Evolutionary conservation across 2,329 filamentous ascomycete species (phyloP).

Genomic region (Talaromyces sp.): DNA sequence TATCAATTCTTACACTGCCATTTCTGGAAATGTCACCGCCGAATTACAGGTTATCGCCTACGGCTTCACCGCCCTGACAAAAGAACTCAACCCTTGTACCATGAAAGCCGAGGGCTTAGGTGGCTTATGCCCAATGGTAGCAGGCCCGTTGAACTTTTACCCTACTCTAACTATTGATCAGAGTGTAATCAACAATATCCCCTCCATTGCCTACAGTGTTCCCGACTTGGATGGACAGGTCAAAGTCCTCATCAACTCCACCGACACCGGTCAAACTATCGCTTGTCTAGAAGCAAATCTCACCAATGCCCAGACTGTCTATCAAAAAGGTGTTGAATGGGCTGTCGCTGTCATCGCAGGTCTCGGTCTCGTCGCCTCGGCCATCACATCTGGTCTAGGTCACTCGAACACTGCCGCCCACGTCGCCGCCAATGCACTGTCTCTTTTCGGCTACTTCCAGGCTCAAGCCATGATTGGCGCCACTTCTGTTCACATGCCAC

Average conservation of each 20-base stretch:
- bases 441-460: slow-evolving; percentile 94
- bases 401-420: slow-evolving; percentile 93
- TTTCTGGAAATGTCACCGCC: slow-evolving; percentile 75
- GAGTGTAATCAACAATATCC: slow-evolving; percentile 60
- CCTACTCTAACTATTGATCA: slow-evolving; percentile 61
- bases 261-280: slow-evolving; percentile 57
- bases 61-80: slow-evolving; percentile 65
- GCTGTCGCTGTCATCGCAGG: slow-evolving; percentile 81
- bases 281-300: slow-evolving; percentile 84
- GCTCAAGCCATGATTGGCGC: slow-evolving; percentile 87
- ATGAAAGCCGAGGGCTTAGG: slow-evolving; percentile 45
- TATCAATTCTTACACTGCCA: slow-evolving; percentile 75
- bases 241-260: slow-evolving; percentile 72
- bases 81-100: slow-evolving; percentile 70
- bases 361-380: slow-evolving; percentile 75
- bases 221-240: slow-evolving; percentile 88
- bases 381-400: slow-evolving; percentile 80
- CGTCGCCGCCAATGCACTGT: slow-evolving; percentile 86
- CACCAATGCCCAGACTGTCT: slow-evolving; percentile 88
- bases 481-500: slow-evolving; percentile 72
- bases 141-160: slow-evolving; percentile 71
- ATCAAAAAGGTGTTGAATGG: slow-evolving; percentile 86
- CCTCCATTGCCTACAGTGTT: slow-evolving; percentile 80
- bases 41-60: slow-evolving; percentile 75
- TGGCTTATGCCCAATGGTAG: slow-evolving; percentile 86